These are phyloP conservation scores for Endoconidiophora laricicola DNA, from an alignment of 2,329 filamentous ascomycete genomes.

Conservation along the genomic window DNA sequence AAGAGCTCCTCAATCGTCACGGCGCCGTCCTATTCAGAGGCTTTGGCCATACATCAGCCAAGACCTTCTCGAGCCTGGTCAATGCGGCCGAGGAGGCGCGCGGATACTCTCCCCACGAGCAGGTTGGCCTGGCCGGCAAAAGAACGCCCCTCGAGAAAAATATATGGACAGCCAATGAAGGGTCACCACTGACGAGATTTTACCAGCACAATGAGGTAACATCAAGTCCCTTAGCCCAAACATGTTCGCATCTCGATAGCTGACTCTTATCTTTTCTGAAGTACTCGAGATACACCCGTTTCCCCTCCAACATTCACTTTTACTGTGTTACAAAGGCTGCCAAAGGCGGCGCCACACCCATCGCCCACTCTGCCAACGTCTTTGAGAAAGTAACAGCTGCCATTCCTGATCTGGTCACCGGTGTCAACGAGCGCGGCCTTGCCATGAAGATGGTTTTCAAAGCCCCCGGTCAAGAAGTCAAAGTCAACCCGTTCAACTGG, in stretches of 20 bases:
- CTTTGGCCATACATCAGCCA: constrained; percentile 10
- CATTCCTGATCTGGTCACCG: constrained; percentile 14
- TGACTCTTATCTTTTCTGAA: neutral
- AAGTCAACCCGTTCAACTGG: constrained; percentile 14
- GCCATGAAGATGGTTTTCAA: constrained; percentile 16
- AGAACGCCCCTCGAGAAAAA: constrained; percentile 13
- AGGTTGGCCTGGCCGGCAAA: constrained; percentile 14
- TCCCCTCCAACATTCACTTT: constrained; percentile 14
- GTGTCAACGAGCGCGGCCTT: constrained; percentile 12
- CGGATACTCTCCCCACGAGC: constrained; percentile 19
- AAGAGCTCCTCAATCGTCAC: constrained; percentile 11
- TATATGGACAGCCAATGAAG: constrained; percentile 15
- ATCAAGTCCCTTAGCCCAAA: neutral
- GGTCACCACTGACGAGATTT: constrained; percentile 14
- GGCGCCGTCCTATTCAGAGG: constrained; percentile 13
- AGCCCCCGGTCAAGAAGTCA: constrained; percentile 13
- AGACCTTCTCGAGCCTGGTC: constrained; percentile 15
- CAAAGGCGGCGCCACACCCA: constrained; percentile 14
- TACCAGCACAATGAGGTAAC: constrained; percentile 15
- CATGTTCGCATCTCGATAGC: neutral
- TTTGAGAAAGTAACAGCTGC: constrained; percentile 11
- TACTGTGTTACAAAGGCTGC: constrained; percentile 13
- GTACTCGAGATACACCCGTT: constrained; percentile 14
- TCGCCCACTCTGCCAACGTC: constrained; percentile 12
- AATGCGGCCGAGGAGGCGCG: constrained; percentile 12